A percentile compares a stretch with the other conserved stretches of the same genome.
Evolutionary conservation across 257 asterid genomes (phyloP).

Genomic region (Jasminum sambac): DNA sequence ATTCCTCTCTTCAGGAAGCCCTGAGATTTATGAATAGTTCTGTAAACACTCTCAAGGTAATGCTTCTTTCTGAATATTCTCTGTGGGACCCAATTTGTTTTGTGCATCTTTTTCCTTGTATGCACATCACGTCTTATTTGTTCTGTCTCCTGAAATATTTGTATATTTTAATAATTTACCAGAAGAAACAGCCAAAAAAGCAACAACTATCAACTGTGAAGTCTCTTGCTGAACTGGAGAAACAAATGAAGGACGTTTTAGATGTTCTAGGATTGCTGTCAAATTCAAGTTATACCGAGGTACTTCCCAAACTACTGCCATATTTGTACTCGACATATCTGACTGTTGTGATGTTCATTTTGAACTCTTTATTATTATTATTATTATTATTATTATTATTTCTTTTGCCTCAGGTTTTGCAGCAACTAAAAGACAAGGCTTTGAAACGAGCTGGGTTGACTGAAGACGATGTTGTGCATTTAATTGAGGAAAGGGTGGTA

Average conservation of each 20-base stretch:
- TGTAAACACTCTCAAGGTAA: slow-evolving; percentile 58
- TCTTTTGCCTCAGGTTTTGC: slow-evolving; percentile 54
- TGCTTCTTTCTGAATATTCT: background rate
- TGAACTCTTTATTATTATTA: background rate
- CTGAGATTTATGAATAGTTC: slow-evolving; percentile 55
- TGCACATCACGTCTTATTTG: background rate
- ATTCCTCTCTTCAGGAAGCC: slow-evolving; percentile 62
- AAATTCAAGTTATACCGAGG: slow-evolving; percentile 40
- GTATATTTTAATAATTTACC: slow-evolving; percentile 4
- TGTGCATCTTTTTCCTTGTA: background rate
- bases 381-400: too few relatives aligned
- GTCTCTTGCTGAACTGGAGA: slow-evolving; percentile 38
- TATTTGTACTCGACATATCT: background rate
- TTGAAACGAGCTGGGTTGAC: slow-evolving; percentile 62
- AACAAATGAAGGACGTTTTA: slow-evolving; percentile 37
- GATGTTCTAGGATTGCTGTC: slow-evolving; percentile 45
- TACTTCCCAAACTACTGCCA: slow-evolving; percentile 9
- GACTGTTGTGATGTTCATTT: background rate
- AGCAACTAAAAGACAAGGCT: slow-evolving; percentile 81
- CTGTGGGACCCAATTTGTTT: background rate
- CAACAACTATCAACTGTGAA: slow-evolving; percentile 27
- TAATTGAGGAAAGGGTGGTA: slow-evolving; percentile 58
- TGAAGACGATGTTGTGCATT: slow-evolving; percentile 52
- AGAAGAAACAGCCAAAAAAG: slow-evolving; percentile 39
- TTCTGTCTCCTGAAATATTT: background rate